Conservation (phyloP, 371 early-diverging fungal genomes). For the Enterospora canceri region DNA sequence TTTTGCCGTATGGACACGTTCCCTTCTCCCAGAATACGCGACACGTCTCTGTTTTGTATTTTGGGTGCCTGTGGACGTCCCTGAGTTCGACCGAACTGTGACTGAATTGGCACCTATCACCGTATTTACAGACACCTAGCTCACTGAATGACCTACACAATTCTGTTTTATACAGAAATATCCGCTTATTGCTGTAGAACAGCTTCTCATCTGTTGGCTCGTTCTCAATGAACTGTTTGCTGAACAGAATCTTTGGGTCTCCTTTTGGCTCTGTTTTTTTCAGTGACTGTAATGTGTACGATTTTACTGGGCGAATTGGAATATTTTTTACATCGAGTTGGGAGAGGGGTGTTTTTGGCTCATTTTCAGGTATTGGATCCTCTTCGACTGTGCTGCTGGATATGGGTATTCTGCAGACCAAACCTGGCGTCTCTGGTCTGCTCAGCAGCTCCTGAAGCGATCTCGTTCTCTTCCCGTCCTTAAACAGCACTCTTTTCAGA, state of each 20-base stretch:
- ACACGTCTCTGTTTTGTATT: conserved; percentile 76
- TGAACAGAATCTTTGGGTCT: conserved; percentile 8
- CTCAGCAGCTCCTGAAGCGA: too few relatives aligned
- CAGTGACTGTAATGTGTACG: too few relatives aligned
- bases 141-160: conserved; percentile 75
- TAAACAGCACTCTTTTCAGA: too few relatives aligned
- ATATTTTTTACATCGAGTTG: too few relatives aligned
- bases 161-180: conserved; percentile 80
- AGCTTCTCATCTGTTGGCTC: conserved; percentile 5
- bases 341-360: too few relatives aligned
- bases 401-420: too few relatives aligned
- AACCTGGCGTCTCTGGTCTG: too few relatives aligned
- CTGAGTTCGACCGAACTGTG: conserved; percentile 69
- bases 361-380: too few relatives aligned
- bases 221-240: conserved; percentile 7
- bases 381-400: too few relatives aligned
- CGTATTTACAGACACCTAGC: conserved; percentile 75
- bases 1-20: conserved; percentile 62
- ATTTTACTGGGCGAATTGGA: too few relatives aligned
- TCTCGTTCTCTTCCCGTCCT: too few relatives aligned
- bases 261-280: background rate
- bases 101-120: conserved; percentile 81
- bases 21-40: conserved; percentile 62
- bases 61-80: conserved; percentile 68
- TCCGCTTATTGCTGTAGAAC: conserved; percentile 57